A percentile compares a stretch with the other conserved stretches of the same genome.
Evolutionary conservation across 2,329 filamentous ascomycete genomes (phyloP).

Genomic region (Dothideomycetidae sp.): DNA sequence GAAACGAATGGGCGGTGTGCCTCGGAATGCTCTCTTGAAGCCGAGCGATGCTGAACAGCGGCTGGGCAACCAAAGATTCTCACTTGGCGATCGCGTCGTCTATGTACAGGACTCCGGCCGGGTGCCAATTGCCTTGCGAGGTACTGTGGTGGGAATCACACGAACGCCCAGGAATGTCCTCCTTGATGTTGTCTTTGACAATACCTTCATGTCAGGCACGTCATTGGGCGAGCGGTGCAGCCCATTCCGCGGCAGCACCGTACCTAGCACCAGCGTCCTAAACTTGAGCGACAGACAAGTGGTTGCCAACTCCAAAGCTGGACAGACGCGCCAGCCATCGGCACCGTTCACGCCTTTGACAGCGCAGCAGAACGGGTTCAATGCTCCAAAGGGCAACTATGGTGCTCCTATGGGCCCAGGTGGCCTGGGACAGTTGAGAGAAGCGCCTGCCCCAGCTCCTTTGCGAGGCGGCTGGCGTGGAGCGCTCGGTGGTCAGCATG

Average conservation of each 20-base stretch:
- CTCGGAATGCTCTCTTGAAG: conserved; percentile 75
- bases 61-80: conserved; percentile 69
- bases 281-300: conserved; percentile 77
- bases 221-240: conserved; percentile 81
- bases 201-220: conserved; percentile 92
- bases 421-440: conserved; percentile 45
- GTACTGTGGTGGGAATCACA: conserved; percentile 90
- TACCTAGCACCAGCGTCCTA: conserved; percentile 72
- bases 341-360: conserved; percentile 15
- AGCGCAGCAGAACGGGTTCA: conserved; percentile 27
- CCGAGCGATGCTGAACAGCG: conserved; percentile 93
- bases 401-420: conserved; percentile 43
- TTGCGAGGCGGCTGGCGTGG: conserved; percentile 45
- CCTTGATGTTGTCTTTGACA: conserved; percentile 86
- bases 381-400: conserved; percentile 4
- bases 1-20: conserved; percentile 65
- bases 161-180: conserved; percentile 69
- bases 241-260: conserved; percentile 85
- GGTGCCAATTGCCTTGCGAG: conserved; percentile 79
- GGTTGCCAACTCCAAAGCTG: conserved; percentile 40
- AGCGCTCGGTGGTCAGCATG: conserved; percentile 35
- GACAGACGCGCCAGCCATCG: conserved; percentile 9
- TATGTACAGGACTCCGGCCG: conserved; percentile 89
- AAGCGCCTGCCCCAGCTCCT: conserved; percentile 42
- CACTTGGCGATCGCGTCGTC: conserved; percentile 76